These are phyloP conservation scores for Exophiala spinifera DNA, from an alignment of 2,329 filamentous ascomycete species.

Conservation along the genomic window DNA sequence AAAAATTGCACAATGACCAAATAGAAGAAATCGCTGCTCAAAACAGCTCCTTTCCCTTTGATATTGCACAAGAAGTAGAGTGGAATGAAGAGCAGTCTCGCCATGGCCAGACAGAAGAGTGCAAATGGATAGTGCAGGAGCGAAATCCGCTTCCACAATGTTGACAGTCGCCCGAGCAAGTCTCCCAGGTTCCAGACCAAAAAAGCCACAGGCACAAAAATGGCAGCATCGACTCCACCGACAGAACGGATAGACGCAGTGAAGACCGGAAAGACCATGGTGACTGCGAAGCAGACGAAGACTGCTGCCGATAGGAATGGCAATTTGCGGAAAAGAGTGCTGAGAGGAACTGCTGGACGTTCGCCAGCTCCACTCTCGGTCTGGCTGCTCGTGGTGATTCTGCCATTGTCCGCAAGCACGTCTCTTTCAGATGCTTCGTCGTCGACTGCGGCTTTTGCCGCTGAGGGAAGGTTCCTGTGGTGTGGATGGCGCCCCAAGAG, in stretches of 20 bases:
- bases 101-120: slow-evolving; percentile 65
- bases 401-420: slow-evolving; percentile 23
- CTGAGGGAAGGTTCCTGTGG: slow-evolving; percentile 11
- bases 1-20: slow-evolving; percentile 75
- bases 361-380: slow-evolving; percentile 10
- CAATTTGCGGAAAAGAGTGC: slow-evolving; percentile 70
- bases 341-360: slow-evolving; percentile 57
- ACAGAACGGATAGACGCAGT: slow-evolving; percentile 65
- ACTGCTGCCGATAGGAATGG: slow-evolving; percentile 74
- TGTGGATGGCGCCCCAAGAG: slow-evolving; percentile 57
- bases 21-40: slow-evolving; percentile 85
- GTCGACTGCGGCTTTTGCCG: slow-evolving; percentile 22
- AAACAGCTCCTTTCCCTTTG: slow-evolving; percentile 66
- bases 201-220: slow-evolving; percentile 87
- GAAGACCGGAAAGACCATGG: slow-evolving; percentile 95
- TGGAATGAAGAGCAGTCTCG: slow-evolving; percentile 70
- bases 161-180: slow-evolving; percentile 69
- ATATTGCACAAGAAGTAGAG: slow-evolving; percentile 90
- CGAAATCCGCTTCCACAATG: slow-evolving; percentile 55
- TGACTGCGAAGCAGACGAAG: slow-evolving; percentile 74
- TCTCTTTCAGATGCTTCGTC: slow-evolving; percentile 23
- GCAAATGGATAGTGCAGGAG: slow-evolving; percentile 61
- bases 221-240: slow-evolving; percentile 59
- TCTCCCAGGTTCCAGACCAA: slow-evolving; percentile 93
- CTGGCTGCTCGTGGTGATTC: slow-evolving; percentile 44